Base-by-base conservation (phyloP, 2,329 filamentous ascomycete species). In the Bipolaris sorokiniana region DNA sequence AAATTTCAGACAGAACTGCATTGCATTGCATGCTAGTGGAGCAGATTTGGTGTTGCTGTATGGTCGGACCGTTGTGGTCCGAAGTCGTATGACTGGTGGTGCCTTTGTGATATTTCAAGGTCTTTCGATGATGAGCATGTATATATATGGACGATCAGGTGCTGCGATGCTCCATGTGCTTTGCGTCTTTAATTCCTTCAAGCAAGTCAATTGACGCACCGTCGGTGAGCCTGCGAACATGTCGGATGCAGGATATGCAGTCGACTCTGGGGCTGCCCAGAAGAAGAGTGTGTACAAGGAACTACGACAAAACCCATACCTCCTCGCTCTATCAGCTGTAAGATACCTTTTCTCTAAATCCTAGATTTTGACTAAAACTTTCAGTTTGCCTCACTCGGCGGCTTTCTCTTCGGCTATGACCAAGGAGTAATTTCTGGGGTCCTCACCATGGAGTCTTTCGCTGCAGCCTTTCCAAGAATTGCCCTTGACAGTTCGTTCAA, bases 361-460 rank as follows among this genome's bases (percentile, higher is more conserved):
- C 15, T 4, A 13, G 3, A 1, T 6, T 20, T 11, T 2, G 6
- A 22, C 50, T 62, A 15, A 61, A 20, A 16, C 11, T 2, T 34
- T 0, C n/a, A 66, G 64, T 66, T 68, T 22, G 62, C 62, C 31
- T 66, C 62, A 1, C 52, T 66, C 11, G 64, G 62, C 37, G 62
- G 62, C 2, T 66, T 68, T 5, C 62, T 68, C 4, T 68, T 66
- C 18, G 64, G 65, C 44, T 66, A 68, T 34, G 64, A 66, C 20
- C 64, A 68, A 37, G 65, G 64, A 13, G 62, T 68, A 2, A 60
- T 67, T 1, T 60, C 55, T 4, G 63, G 65, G 5, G 63, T 67
- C 1, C 31, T 67, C 11, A 66, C 63, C 2, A 67, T 67, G 63
- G 65, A 67, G 51, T 57, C 53, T 6, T 67, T 66, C 23, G 65